Evolutionary conservation across 2,329 filamentous ascomycete genomes (phyloP).

Genomic region (Alternaria ethzedia): DNA sequence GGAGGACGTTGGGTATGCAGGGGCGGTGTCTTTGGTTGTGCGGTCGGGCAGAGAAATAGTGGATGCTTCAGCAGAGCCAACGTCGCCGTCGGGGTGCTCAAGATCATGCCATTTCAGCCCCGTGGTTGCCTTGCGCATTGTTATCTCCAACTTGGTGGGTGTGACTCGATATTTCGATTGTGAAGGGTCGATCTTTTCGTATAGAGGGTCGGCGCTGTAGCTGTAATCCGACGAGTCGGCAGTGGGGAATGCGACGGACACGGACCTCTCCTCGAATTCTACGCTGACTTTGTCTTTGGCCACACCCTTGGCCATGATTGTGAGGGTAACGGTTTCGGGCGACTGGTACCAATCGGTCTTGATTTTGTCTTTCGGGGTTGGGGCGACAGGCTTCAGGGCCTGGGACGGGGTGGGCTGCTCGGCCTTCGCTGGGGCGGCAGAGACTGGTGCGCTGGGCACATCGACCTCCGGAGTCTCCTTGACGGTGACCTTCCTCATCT

Average conservation of each 20-base stretch:
- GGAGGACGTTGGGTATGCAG: conserved; percentile 85
- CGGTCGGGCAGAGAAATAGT: conserved; percentile 21
- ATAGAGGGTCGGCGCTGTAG: conserved; percentile 71
- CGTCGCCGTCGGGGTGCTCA: conserved; percentile 49
- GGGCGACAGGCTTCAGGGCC: conserved; percentile 35
- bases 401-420: conserved; percentile 19
- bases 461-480: conserved; percentile 61
- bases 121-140: conserved; percentile 68
- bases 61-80: conserved; percentile 13
- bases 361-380: conserved; percentile 63
- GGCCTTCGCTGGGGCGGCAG: conserved; percentile 12
- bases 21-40: conserved; percentile 46
- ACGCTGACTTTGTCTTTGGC: conserved; percentile 62
- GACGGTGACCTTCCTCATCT: conserved; percentile 44
- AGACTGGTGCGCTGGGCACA: conserved; percentile 49
- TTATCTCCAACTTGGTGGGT: conserved; percentile 80
- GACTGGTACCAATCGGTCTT: conserved; percentile 75
- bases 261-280: conserved; percentile 57
- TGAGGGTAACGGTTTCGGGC: conserved; percentile 65
- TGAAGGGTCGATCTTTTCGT: conserved; percentile 66
- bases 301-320: conserved; percentile 70
- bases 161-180: conserved; percentile 70
- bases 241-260: conserved; percentile 66
- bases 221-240: conserved; percentile 61
- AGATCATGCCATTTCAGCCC: conserved; percentile 73